Evolutionary conservation across 768 basidiomycete genomes (phyloP), one percentile per base, ranked within the genome.

Genomic region (Phanerochaete carnosa): DNA sequence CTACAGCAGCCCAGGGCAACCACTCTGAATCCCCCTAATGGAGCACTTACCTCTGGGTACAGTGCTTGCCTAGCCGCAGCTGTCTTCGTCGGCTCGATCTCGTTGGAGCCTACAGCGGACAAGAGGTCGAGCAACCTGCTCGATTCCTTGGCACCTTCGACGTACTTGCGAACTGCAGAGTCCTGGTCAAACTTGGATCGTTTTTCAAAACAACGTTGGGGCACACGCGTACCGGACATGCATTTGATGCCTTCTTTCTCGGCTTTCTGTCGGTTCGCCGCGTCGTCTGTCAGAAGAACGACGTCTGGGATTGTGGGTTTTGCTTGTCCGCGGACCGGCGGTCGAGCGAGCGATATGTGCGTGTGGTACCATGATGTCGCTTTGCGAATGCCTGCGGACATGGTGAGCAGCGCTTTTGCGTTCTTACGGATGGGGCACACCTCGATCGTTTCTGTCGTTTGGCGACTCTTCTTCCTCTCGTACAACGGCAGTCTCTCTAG

Each of bases 391-490:
- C 92, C 95, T 95, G 64, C 28, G 19, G 26, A 16, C 1, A 62
- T 37, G 39, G 23, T 49, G 30, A 62, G 26, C 13, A 43, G 13
- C 29, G 7, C 22, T 25, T 35, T 22, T 28, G 61, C 12, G 59
- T 49, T 23, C 51, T 26, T 8, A 23, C 4, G 9, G n/a, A n/a
- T n/a, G n/a, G n/a, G n/a, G n/a, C n/a, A n/a, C 3, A 50, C 95
- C 90, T 83, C 97, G 77, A 70, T 98, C 97, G 69, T 98, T 98
- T 28, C 91, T 81, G 70, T 99, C 97, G 66, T 98, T 98, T 0
- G 94, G 92, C 0, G 85, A 86, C 74, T 95, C 93, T 3, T 80
- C 86, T 58, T 89, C 86, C 63, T 89, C 85, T 16, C 90, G 79
- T 43, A 90, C 78, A 11, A 94, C 82, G 0, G 90, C 91, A 0